A percentile compares a stretch with the other conserved stretches of the same genome.
These are phyloP conservation scores for Hypsizygus ulmarius DNA, from an alignment of 1,284 basidiomycete species.

Conservation along the genomic window DNA sequence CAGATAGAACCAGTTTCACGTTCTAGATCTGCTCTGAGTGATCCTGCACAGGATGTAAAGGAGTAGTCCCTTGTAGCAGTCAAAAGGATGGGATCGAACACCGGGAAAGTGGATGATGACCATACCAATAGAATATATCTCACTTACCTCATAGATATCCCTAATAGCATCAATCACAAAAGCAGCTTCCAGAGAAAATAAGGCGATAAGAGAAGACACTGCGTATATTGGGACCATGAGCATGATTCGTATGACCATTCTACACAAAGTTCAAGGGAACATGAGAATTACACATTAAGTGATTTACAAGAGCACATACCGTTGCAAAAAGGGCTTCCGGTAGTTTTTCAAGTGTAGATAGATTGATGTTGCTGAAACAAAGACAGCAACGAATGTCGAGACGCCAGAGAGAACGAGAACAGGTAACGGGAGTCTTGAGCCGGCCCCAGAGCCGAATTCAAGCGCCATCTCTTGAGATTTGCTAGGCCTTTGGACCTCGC, in stretches of 20 bases:
- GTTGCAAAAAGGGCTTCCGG: conserved; percentile 77
- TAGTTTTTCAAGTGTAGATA: conserved; percentile 90
- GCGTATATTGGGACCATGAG: conserved; percentile 96
- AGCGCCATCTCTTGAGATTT: conserved; percentile 11
- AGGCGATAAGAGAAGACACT: conserved; percentile 86
- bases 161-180: conserved; percentile 95
- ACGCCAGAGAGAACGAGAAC: conserved; percentile 65
- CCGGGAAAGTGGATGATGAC: background rate
- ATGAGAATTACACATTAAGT: background rate
- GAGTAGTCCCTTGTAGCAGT: no score
- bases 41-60: no score
- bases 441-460: conserved; percentile 37
- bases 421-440: conserved; percentile 47
- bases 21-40: no score
- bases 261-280: conserved; percentile 27
- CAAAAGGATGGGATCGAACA: background rate
- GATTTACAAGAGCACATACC: conserved; percentile 42
- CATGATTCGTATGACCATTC: conserved; percentile 95
- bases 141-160: conserved; percentile 90
- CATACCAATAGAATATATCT: background rate
- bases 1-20: no score
- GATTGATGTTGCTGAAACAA: conserved; percentile 82
- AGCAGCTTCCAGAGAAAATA: conserved; percentile 93
- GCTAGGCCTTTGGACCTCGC: background rate
- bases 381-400: conserved; percentile 69